Conservation (phyloP, 495 filamentous ascomycete species). For the Penicillium ochrochloron region DNA sequence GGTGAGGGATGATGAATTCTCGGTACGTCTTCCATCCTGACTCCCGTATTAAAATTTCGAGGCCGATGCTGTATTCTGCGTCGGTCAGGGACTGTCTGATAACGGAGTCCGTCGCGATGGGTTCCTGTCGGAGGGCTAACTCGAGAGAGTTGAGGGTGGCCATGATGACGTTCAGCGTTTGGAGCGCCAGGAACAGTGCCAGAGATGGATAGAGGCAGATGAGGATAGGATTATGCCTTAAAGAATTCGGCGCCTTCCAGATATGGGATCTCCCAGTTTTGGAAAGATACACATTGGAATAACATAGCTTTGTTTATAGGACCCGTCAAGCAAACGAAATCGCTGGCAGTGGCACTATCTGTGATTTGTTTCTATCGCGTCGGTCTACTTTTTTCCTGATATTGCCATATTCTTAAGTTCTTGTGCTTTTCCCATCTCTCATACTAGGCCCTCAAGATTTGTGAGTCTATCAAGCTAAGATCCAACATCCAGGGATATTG, state of each 20-base stretch:
- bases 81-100: slow-evolving; percentile 53
- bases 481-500: neutral
- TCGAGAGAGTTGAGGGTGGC: slow-evolving; percentile 57
- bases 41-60: slow-evolving; percentile 51
- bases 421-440: too few relatives aligned
- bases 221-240: neutral
- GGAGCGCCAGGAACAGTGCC: neutral
- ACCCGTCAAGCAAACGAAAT: neutral
- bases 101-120: slow-evolving; percentile 21
- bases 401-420: too few relatives aligned
- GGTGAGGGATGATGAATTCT: slow-evolving; percentile 62
- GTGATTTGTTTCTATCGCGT: too few relatives aligned
- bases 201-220: neutral
- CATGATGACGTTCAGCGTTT: slow-evolving; percentile 37
- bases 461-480: too few relatives aligned
- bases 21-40: slow-evolving; percentile 49
- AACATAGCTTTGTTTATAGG: neutral
- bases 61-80: slow-evolving; percentile 56
- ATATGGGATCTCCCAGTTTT: too few relatives aligned
- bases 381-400: too few relatives aligned
- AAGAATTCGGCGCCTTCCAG: too few relatives aligned
- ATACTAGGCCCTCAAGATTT: too few relatives aligned
- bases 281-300: neutral
- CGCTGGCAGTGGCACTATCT: too few relatives aligned
- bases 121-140: slow-evolving; percentile 50